These are phyloP conservation scores for Athelia sp. DNA, from an alignment of 1,284 basidiomycete species.

Conservation along the genomic window DNA sequence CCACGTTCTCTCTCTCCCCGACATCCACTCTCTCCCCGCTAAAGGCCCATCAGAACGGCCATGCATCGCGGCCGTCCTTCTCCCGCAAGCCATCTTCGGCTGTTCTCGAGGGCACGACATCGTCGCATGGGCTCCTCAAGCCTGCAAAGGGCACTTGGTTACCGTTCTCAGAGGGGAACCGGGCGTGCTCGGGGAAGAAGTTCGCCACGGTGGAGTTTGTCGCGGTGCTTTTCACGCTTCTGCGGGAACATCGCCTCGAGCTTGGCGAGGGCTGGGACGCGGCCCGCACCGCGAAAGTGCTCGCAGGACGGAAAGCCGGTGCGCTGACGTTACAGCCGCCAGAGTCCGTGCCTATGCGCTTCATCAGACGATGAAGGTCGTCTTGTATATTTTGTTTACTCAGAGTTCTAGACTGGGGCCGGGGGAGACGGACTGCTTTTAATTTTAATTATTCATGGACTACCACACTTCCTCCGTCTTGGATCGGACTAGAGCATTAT, in stretches of 20 bases:
- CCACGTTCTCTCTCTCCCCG: not conserved
- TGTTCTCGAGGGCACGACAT: not conserved
- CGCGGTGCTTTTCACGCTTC: slow-evolving; percentile 7
- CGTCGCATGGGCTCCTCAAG: slow-evolving; percentile 5
- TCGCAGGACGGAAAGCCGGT: slow-evolving; percentile 11
- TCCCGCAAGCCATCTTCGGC: not conserved
- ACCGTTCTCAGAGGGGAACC: slow-evolving; percentile 14
- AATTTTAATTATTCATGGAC: not conserved
- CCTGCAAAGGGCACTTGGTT: slow-evolving; percentile 12
- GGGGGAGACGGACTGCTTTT: not conserved
- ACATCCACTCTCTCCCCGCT: not conserved
- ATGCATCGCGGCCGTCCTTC: not conserved
- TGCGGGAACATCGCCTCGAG: slow-evolving; percentile 5
- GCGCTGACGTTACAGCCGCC: slow-evolving; percentile 13
- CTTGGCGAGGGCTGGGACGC: slow-evolving; percentile 5
- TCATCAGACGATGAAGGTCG: slow-evolving; percentile 4
- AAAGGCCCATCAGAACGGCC: not conserved
- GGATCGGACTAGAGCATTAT: not conserved
- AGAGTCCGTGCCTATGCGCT: slow-evolving; percentile 9
- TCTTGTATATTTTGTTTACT: not conserved
- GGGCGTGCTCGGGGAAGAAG: slow-evolving; percentile 14
- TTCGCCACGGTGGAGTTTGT: slow-evolving; percentile 15
- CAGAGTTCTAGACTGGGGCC: not conserved
- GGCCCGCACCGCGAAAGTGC: slow-evolving; percentile 7
- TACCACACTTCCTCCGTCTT: not conserved